Base-by-base conservation (phyloP, 208 protist genomes). In the Strigomonas culicis region DNA sequence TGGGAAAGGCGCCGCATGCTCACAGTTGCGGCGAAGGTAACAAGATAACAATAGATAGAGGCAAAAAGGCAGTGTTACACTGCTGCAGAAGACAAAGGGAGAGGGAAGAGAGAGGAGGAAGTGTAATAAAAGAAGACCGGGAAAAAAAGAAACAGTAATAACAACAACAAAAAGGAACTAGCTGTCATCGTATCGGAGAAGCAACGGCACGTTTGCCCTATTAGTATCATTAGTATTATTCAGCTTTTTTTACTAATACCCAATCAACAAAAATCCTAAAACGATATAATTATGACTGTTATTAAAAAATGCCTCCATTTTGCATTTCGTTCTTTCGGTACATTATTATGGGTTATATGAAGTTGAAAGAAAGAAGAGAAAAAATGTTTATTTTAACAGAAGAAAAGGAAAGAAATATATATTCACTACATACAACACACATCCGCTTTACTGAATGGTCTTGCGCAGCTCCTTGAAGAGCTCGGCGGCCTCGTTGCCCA, bases 391-490 rank as follows among this genome's bases (percentile, higher is more conserved):
- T 47, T 47, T 47, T 47, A 28, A 52, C 47, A 52, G 13, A 52
- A 52, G 13, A 52, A 28, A 52, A 52, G 13, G 13, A 27, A 52
- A 7, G 22, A 19, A 52, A 28, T n/a, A n/a, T n/a, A n/a, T n/a
- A n/a, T n/a, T 21, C 44, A 61, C 6, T 25, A 2, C 30, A 21
- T 30, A 2, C 11, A 32, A 41, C 17, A 55, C 60, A 28, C 34
- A 61, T 21, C 15, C 11, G 32, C n/a, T 50, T 55, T 84, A 84
- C 58, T 80, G 58, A 11, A 80, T 74, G 31, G 77, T 72, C 72
- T 93, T 86, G 57, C 78, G 65, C 55, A 95, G 31, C 32, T 79
- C 75, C 60, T 75, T 85, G 74, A 88, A 92, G 63, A 93, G 62
- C 13, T 77, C 86, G 21, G 87, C 79, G 46, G 92, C 67, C 36